Evolutionary conservation across 371 early-diverging fungal genomes (phyloP), one percentile per base, ranked within the genome.

Genomic region (Mucor mucedo): DNA sequence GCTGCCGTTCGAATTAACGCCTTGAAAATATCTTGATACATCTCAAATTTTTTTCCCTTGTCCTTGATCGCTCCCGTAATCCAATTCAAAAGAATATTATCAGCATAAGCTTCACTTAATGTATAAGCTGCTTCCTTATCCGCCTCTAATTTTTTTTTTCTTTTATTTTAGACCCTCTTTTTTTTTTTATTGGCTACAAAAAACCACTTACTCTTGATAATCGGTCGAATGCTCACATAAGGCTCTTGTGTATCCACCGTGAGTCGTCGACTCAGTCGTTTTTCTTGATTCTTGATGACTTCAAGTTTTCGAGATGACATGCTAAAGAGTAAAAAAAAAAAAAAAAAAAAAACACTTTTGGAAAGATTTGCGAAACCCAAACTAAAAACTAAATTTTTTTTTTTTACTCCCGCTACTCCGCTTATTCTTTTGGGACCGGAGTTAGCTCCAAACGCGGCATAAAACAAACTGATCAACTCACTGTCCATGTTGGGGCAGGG

Each of bases 161-260:
- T 21, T 21, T 0, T 21, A 21, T 21, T 21, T 21, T 21, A 21
- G 21, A 21, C 21, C 21, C 1, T 21, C 1, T 21, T 0, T 21
- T 21, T 21, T 21, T 21, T 21, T 21, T 21, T n/a, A n/a, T n/a
- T n/a, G n/a, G n/a, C n/a, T n/a, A n/a, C n/a, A n/a, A n/a, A n/a
- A n/a, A n/a, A n/a, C n/a, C n/a, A n/a, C 29, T 44, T 71, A 71
- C 72, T 68, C 65, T 68, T 71, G 32, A 71, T 71, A 28, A 71
- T 56, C 28, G 72, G 69, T 16, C 72, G 41, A 38, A 68, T 71
- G 28, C 30, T 62, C 13, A 71, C 35, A 57, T 65, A 65, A 1
- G 72, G 68, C 11, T 68, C 65, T 60, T 40, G 35, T 16, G 62
- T 61, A 55, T 68, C 58, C 4, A 71, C 65, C 7, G 72, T 71